Percentiles rank a stretch among this genome's conserved stretches.
These are phyloP conservation scores for Eutrema yunnanense DNA, from an alignment of 345 rosid genomes.

Conservation along the genomic window DNA sequence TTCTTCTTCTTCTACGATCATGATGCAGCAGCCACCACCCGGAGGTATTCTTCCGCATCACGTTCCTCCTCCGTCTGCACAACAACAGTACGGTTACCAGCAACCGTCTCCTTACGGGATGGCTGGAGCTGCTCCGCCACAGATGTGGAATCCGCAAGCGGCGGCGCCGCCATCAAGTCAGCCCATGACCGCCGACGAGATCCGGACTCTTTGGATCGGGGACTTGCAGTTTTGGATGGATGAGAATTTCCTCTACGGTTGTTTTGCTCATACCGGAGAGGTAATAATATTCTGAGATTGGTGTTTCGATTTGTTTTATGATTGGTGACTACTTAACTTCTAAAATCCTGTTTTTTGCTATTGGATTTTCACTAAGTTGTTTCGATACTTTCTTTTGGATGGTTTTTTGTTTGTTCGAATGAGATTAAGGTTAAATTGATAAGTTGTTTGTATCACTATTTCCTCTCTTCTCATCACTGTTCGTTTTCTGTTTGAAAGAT, in stretches of 20 bases:
- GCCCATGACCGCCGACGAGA: conserved; percentile 54
- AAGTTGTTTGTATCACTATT: background rate
- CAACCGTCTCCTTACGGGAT: conserved; percentile 50
- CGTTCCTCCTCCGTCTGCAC: conserved; percentile 34
- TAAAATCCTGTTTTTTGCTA: background rate
- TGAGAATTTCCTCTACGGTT: conserved; percentile 49
- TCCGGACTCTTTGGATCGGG: conserved; percentile 95
- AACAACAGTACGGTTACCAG: conserved; percentile 42
- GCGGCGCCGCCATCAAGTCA: conserved; percentile 30
- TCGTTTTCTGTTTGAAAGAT: background rate
- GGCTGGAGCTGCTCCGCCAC: conserved; percentile 41
- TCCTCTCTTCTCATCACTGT: background rate
- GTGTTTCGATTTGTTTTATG: background rate
- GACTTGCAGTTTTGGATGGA: conserved; percentile 98
- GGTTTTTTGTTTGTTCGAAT: background rate
- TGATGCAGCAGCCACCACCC: conserved; percentile 68
- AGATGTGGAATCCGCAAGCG: conserved; percentile 55
- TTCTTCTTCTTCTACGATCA: background rate
- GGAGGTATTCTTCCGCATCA: conserved; percentile 44
- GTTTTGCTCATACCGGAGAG: conserved; percentile 71
- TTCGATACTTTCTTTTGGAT: background rate
- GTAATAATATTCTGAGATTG: conserved; percentile 26
- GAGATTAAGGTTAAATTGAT: background rate
- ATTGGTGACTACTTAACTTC: background rate
- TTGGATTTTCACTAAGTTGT: background rate